Conservation (phyloP, 2,329 filamentous ascomycete species). For the Talaromyces sp. region DNA sequence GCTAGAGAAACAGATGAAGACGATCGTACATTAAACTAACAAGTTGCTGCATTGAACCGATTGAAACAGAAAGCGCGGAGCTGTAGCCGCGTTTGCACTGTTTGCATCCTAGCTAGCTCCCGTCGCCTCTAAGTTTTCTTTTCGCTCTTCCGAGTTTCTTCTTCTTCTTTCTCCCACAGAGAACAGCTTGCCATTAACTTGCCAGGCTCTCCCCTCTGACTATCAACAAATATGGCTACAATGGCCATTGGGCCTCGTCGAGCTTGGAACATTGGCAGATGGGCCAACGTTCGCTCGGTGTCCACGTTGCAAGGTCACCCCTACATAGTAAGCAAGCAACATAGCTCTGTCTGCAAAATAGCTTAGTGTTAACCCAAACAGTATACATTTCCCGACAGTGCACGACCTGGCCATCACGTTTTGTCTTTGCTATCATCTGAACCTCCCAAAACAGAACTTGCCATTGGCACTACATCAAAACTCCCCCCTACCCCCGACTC, state of each 20-base stretch:
- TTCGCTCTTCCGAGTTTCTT: not conserved
- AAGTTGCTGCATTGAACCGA: not conserved
- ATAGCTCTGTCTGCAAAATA: not conserved
- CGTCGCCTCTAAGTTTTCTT: not conserved
- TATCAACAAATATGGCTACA: constrained; percentile 21
- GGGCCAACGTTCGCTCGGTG: constrained; percentile 25
- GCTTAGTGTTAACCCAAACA: constrained; percentile 21
- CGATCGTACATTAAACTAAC: not conserved
- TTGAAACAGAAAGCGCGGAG: not conserved
- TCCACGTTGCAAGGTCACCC: constrained; percentile 36
- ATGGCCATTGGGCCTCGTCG: constrained; percentile 15
- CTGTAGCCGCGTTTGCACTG: constrained; percentile 4
- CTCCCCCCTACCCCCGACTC: constrained; percentile 55
- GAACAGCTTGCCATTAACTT: constrained; percentile 1
- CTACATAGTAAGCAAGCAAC: constrained; percentile 31
- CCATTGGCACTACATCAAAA: constrained; percentile 51
- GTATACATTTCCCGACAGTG: constrained; percentile 48
- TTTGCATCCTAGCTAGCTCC: constrained; percentile 8
- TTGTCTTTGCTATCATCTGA: constrained; percentile 54
- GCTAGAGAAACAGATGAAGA: not conserved
- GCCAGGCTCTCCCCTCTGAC: not conserved
- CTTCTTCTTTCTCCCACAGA: not conserved
- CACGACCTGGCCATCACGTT: constrained; percentile 37
- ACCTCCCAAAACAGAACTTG: constrained; percentile 50
- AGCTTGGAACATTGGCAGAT: constrained; percentile 15